Conservation (phyloP, 176 grass and related monocot genomes). For the Rhynchospora breviuscula region DNA sequence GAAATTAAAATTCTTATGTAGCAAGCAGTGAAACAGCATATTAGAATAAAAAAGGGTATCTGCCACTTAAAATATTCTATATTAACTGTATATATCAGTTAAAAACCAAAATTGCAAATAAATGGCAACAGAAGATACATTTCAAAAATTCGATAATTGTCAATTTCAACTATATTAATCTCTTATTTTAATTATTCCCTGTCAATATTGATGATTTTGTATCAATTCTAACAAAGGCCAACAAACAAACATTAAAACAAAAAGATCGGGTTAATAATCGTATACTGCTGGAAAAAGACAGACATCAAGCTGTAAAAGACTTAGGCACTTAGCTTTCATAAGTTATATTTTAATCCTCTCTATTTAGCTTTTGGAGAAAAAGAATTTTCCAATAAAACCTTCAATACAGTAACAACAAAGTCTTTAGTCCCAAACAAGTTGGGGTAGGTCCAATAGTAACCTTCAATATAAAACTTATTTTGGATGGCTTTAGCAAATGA, state of each 20-base stretch:
- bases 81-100: background rate
- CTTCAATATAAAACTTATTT: too few species aligned
- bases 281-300: background rate
- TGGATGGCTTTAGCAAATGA: background rate
- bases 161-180: background rate
- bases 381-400: background rate
- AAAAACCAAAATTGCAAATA: background rate
- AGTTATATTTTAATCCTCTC: background rate
- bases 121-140: background rate
- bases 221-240: slow-evolving; percentile 1
- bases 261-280: background rate
- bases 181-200: background rate
- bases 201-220: background rate
- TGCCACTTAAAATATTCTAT: background rate
- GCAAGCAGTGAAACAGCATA: background rate
- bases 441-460: too few species aligned
- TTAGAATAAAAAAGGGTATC: background rate
- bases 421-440: too few species aligned
- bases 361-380: background rate
- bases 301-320: background rate
- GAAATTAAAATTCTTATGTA: background rate
- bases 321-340: too few species aligned
- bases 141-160: background rate
- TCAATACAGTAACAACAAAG: background rate
- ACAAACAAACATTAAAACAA: background rate